A percentile compares a stretch with the other conserved stretches of the same genome.
These are phyloP conservation scores for Pichia sporocuriosa DNA, from an alignment of 805 yeast species.

Conservation along the genomic window DNA sequence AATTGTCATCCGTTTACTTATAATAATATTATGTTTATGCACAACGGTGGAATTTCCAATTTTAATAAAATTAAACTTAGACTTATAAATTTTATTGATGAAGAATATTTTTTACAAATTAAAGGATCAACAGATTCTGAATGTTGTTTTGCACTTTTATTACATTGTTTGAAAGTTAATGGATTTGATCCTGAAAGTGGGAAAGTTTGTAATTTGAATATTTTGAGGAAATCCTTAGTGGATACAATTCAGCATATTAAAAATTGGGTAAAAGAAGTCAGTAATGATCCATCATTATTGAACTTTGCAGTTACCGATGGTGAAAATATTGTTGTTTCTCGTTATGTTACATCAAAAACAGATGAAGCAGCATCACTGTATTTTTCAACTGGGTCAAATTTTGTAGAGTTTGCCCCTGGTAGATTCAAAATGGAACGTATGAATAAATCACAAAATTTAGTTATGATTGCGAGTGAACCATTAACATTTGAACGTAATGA, in stretches of 20 bases:
- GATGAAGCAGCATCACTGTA: constrained; percentile 97
- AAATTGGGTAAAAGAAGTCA: constrained; percentile 65
- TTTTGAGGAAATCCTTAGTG: constrained; percentile 61
- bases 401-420: constrained; percentile 85
- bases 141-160: constrained; percentile 83
- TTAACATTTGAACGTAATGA: constrained; percentile 94
- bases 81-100: constrained; percentile 65
- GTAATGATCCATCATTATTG: constrained; percentile 69
- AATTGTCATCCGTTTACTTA: constrained; percentile 95
- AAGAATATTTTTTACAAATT: constrained; percentile 68
- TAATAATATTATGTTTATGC: constrained; percentile 91
- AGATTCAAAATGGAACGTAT: constrained; percentile 90
- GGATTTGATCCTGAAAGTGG: constrained; percentile 60
- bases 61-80: constrained; percentile 68
- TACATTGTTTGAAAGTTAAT: constrained; percentile 67
- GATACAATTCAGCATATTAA: constrained; percentile 70
- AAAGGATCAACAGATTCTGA: constrained; percentile 97
- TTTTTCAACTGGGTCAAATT: constrained; percentile 88
- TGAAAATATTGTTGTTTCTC: constrained; percentile 69
- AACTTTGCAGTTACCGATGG: constrained; percentile 97
- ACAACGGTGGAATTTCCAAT: constrained; percentile 83
- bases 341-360: constrained; percentile 81
- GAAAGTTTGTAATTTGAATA: constrained; percentile 35
- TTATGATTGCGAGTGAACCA: constrained; percentile 94
- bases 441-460: constrained; percentile 87